Evolutionary conservation across 2,329 filamentous ascomycete genomes (phyloP).

Genomic region (Calonectria fujianensis): DNA sequence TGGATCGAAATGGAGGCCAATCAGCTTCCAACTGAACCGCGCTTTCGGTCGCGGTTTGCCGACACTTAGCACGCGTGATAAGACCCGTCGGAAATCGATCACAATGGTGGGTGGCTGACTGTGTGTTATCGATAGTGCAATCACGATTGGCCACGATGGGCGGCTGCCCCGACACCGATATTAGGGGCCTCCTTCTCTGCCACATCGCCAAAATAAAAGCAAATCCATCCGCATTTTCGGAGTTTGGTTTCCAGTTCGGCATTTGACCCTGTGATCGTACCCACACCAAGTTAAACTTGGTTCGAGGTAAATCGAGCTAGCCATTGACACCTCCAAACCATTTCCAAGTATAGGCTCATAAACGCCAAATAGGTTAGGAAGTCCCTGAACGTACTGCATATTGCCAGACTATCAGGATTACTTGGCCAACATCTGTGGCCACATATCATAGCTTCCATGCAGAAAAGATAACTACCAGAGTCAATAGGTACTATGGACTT

Average conservation of each 20-base stretch:
- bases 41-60: conserved; percentile 6
- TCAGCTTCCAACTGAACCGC: not conserved
- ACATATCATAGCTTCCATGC: too few relatives aligned
- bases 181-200: not conserved
- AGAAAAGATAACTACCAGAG: too few relatives aligned
- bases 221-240: not conserved
- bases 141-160: not conserved
- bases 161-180: not conserved
- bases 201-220: not conserved
- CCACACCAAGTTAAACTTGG: too few relatives aligned
- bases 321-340: not conserved
- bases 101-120: not conserved
- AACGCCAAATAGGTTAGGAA: not conserved
- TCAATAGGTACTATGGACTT: not conserved
- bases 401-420: too few relatives aligned
- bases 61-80: not conserved
- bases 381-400: too few relatives aligned
- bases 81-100: not conserved
- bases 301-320: not conserved
- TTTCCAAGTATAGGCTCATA: too few relatives aligned
- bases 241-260: not conserved
- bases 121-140: not conserved
- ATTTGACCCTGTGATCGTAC: not conserved
- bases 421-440: too few relatives aligned
- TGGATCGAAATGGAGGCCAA: not conserved